These are phyloP conservation scores for Colletotrichum acutatum DNA, from an alignment of 2,329 filamentous ascomycete genomes.

Conservation along the genomic window DNA sequence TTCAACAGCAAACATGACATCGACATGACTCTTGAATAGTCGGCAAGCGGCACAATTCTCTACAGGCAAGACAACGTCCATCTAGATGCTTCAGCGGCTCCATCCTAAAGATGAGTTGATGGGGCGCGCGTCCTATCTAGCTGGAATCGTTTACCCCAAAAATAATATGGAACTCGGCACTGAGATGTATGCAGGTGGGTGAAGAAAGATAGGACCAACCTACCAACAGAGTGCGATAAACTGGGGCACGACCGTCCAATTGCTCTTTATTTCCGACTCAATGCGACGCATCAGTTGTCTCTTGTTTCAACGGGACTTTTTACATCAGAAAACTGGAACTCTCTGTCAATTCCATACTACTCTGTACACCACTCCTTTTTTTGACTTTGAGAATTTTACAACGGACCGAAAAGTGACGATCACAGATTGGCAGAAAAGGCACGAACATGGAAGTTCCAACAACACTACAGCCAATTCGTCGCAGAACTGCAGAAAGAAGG, in stretches of 20 bases:
- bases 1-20: not conserved
- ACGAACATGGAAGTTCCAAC: not conserved
- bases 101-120: not conserved
- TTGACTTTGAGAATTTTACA: not conserved
- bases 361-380: not conserved
- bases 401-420: not conserved
- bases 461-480: not conserved
- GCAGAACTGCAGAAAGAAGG: not conserved
- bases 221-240: conserved; percentile 5
- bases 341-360: not conserved
- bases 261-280: not conserved
- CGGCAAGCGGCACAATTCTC: not conserved
- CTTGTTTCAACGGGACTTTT: not conserved
- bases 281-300: not conserved
- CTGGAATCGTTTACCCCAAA: not conserved
- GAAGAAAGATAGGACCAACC: not conserved
- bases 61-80: too few species aligned
- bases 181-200: not conserved
- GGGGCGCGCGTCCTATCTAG: not conserved
- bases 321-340: not conserved
- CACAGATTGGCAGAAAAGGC: not conserved
- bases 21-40: not conserved
- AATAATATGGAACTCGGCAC: conserved; percentile 33
- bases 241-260: not conserved
- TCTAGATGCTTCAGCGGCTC: not conserved